Base-by-base conservation (phyloP, 2,329 filamentous ascomycete genomes). In the Diaporthe amygdali region DNA sequence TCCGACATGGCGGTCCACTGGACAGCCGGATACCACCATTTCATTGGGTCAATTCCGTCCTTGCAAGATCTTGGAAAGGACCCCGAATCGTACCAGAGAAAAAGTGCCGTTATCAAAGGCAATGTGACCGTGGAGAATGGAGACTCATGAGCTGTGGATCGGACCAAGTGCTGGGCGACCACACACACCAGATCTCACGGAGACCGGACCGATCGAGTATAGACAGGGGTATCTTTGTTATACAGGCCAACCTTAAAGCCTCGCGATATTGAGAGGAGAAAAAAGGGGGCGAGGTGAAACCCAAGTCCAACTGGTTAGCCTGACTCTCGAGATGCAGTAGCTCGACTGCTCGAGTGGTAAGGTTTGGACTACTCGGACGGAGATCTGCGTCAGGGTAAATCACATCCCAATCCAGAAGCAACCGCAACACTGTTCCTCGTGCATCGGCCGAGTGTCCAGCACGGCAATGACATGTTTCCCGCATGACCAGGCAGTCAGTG, bases 131-230 rank as follows among this genome's bases (percentile, higher is more conserved):
- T 4, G 30, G 0, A 25, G 14, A 30, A 52, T 52, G n/a, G 3
- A 15, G 22, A 30, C 27, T 34, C 27, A 25, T 30, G 59, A 63
- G 25, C 14, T 3, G 6, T 15, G 41, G 41, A 63, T 63, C 59
- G 41, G n/a, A 25, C 12, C 59, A 20, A 34, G 17, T 49, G 14
- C 30, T 64, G 30, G 59, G 27, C 39, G 22, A 27, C 9, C 52
- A 55, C 59, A 22, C 56, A 63, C 44, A 64, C 44, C 32, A 49
- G 59, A 64, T 64, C 44, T 64, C 27, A 49, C 44, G 59, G 59
- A 64, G 59, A 49, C 59, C 30, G 59, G 59, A 49, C 44, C 59
- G 59, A 64, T 64, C 59, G 59, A 64, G 20, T 64, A 64, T 49
- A 49, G 44, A 25, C 59, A 64, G 15, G 59, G 59, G 27, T 64